A percentile compares a stretch with the other conserved stretches of the same genome.
Conservation (phyloP, 768 basidiomycete species). For the Suillus weaverae region DNA sequence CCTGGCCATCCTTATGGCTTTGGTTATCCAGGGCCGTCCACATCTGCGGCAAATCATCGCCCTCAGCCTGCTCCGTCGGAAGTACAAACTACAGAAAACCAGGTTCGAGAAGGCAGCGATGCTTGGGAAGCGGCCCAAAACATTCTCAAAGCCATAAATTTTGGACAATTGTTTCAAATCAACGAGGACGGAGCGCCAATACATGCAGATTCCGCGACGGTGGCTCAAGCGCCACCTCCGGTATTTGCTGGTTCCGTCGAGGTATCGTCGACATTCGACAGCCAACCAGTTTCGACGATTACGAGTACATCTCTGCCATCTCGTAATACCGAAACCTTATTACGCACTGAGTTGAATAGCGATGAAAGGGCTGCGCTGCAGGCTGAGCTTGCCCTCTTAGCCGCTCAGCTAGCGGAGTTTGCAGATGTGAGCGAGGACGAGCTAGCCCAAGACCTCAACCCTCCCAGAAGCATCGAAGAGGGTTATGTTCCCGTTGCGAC, state of each 20-base stretch:
- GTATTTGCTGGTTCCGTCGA: background rate
- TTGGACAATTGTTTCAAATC: constrained; percentile 51
- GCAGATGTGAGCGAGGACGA: constrained; percentile 43
- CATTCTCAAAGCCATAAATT: constrained; percentile 77
- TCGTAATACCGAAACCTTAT: constrained; percentile 8
- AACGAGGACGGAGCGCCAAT: constrained; percentile 23
- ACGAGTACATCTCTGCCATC: constrained; percentile 6
- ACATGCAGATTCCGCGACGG: constrained; percentile 1
- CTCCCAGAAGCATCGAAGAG: background rate
- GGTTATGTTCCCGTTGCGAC: background rate
- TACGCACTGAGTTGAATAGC: constrained; percentile 32
- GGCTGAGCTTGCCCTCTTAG: constrained; percentile 69
- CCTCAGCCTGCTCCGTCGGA: constrained; percentile 16
- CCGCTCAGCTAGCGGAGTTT: constrained; percentile 70
- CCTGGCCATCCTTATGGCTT: constrained; percentile 42
- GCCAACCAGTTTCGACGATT: constrained; percentile 2
- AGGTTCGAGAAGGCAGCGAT: constrained; percentile 47
- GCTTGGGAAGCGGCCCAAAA: constrained; percentile 79
- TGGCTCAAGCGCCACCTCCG: constrained; percentile 3
- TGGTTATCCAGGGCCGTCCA: constrained; percentile 22
- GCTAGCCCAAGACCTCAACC: constrained; percentile 28
- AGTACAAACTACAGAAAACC: constrained; percentile 15
- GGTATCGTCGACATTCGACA: constrained; percentile 7
- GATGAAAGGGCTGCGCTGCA: constrained; percentile 67
- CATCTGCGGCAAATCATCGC: constrained; percentile 24